A percentile compares a stretch with the other conserved stretches of the same genome.
phyloP scores from a whole-genome alignment of 352 stramenopile species.

The Pythium utonaiense region DNA sequence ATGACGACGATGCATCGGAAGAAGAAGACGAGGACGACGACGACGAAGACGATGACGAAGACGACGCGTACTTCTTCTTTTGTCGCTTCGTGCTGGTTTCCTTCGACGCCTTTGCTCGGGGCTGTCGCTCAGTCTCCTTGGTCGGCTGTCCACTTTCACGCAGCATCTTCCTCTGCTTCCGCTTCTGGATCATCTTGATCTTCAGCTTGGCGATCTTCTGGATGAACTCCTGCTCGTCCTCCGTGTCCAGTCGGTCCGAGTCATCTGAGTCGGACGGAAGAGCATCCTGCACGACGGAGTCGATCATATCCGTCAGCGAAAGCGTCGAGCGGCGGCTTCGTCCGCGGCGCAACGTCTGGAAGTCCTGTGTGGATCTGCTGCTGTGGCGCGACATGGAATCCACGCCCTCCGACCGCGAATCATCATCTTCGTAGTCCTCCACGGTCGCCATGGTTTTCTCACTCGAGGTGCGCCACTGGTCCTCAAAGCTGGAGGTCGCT shows the following conservation, averaged over 20 bases:
- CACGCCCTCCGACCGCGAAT: neutral
- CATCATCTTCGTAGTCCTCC: neutral
- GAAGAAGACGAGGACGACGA: constrained; percentile 1
- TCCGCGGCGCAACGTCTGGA: neutral
- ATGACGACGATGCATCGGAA: constrained; percentile 16
- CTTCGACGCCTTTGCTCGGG: neutral
- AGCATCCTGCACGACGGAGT: constrained; percentile 25
- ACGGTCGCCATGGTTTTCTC: neutral
- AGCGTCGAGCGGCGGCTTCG: constrained; percentile 12
- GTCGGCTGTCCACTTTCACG: neutral
- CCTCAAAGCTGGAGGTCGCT: neutral
- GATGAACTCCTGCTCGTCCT: constrained; percentile 25
- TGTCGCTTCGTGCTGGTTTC: constrained; percentile 1
- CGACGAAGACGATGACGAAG: neutral
- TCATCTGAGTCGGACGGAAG: constrained; percentile 24
- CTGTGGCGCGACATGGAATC: neutral
- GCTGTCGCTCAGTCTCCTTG: neutral
- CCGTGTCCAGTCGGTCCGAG: constrained; percentile 19
- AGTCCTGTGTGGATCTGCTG: neutral
- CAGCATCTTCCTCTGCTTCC: constrained; percentile 4
- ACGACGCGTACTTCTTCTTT: constrained; percentile 11
- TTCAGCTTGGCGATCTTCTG: constrained; percentile 23
- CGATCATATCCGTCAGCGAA: constrained; percentile 14
- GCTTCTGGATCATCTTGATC: constrained; percentile 22
- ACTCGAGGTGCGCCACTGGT: neutral